Evolutionary conservation across 2,329 filamentous ascomycete genomes (phyloP), one percentile per base, ranked within the genome.

Genomic region (Fusarium haematococcum): DNA sequence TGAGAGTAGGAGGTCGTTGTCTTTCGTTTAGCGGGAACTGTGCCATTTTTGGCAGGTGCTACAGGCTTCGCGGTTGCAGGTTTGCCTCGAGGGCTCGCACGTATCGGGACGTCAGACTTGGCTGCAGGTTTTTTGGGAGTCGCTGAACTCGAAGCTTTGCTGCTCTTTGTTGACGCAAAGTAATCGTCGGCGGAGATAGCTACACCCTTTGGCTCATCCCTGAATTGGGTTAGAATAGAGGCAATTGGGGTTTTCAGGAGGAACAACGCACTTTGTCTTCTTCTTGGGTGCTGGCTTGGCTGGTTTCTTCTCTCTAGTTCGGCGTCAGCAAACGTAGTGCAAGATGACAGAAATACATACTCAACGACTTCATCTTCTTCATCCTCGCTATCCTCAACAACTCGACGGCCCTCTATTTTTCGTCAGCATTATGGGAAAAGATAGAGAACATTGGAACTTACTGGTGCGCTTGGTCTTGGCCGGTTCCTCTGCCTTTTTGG

Each of bases 301-400:
- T 27, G 88, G 81, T 78, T 91, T 93, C 81, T 91, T 91, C 10
- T 75, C 60, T 63, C 80, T 83, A n/a, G n/a, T 37, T 43, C 59
- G 25, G 62, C 7, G 39, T 76, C 62, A 80, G 71, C 18, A 71
- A 63, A 43, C 64, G 52, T 37, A 59, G 50, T 43, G 32, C 11
- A 35, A 18, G 37, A 65, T 32, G 16, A n/a, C 16, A 41, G 30
- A 9, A 69, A 60, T 45, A 80, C 88, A 73, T 85, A 91, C 89
- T 87, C 82, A 67, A 87, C 81, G 48, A 84, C 84, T 37, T 77
- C 77, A 48, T 94, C 92, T 33, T 94, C 92, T 25, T 95, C 94
- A 65, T 95, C 94, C 50, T 94, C 92, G 74, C 94, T 96, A 72
- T 97, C 95, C 71, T 95, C 91, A 56, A 97, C 85, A 39, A 97